These are phyloP conservation scores for Sesbania bispinosa DNA, from an alignment of 306 rosid species.

Conservation along the genomic window DNA sequence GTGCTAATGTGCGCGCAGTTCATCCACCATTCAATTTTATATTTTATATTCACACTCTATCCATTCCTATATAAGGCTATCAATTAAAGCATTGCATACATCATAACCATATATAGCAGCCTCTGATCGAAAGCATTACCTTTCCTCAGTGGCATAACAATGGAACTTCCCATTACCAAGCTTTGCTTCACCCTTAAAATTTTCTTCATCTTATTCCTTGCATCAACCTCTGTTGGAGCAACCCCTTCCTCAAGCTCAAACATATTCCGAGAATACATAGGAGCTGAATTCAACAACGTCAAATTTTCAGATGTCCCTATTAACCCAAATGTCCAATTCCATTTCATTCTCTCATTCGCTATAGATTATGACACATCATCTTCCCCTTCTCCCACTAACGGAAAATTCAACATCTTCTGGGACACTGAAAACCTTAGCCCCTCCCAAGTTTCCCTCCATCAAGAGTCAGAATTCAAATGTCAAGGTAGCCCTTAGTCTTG, in stretches of 20 bases:
- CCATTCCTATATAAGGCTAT: not conserved
- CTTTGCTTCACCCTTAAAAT: conserved; percentile 23
- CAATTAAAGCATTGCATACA: not conserved
- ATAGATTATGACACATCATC: conserved; percentile 65
- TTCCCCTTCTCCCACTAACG: conserved; percentile 59
- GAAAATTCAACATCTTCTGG: conserved; percentile 70
- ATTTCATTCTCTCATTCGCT: conserved; percentile 77
- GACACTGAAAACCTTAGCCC: conserved; percentile 59
- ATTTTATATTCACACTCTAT: not conserved
- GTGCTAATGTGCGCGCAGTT: too few relatives aligned
- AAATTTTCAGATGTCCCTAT: conserved; percentile 66
- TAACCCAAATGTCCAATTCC: conserved; percentile 55
- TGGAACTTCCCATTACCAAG: conserved; percentile 29
- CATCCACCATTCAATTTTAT: not conserved
- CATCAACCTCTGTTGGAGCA: conserved; percentile 15
- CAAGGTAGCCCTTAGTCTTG: conserved; percentile 65
- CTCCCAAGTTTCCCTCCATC: conserved; percentile 57
- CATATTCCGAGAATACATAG: conserved; percentile 73
- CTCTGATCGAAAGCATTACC: not conserved
- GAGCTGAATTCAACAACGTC: conserved; percentile 65
- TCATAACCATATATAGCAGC: not conserved
- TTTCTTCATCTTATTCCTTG: conserved; percentile 3
- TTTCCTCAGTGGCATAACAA: not conserved
- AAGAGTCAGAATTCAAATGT: conserved; percentile 57
- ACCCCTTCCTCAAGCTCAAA: conserved; percentile 34